Evolutionary conservation across 1,139 yeast species (phyloP), one percentile per base, ranked within the genome.

Genomic region (Taphrina pruni): DNA sequence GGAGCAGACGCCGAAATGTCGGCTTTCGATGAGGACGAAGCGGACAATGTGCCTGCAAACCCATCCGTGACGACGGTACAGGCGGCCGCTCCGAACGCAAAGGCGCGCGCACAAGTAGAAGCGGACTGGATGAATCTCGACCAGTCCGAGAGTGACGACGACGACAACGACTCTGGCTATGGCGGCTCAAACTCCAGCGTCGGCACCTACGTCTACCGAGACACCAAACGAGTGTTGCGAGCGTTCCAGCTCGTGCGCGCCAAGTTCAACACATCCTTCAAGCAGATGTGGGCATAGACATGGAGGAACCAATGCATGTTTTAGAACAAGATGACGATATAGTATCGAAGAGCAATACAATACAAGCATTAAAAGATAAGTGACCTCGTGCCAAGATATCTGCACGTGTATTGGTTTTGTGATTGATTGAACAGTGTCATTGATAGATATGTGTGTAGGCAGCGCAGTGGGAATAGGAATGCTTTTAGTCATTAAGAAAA

Each of bases 231-330:
- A 41, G 69, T 69, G 6, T 54, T 65, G 48, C 55, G 66, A 12
- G 68, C 68, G 26, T 66, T 69, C 43, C 61, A 60, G 51, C 64
- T 65, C 36, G 69, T 69, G 20, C 65, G 65, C 35, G 60, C 61
- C 41, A 57, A 66, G 11, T 69, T 69, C 58, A 60, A 69, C 32
- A 51, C 54, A 6, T 35, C 67, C 17, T 69, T 69, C 50, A 60
- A 52, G 35, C 62, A 66, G 50, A 69, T 65, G 69, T 69, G 69
- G 69, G 70, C 70, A 41, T 69, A 69, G 17, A 14, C 14, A 4
- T 11, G 9, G 36, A 11, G 8, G 8, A 54, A 35, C 6, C 21
- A 35, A 35, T 41, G 36, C 12, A 50, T 21, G 38, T 45, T 17
- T 1, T 45, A n/a, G 48, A 45, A 45, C 48, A 45, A 39, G 14